Base-by-base conservation (phyloP, 1,139 yeast species). In the Tardiomyces depauwii region DNA sequence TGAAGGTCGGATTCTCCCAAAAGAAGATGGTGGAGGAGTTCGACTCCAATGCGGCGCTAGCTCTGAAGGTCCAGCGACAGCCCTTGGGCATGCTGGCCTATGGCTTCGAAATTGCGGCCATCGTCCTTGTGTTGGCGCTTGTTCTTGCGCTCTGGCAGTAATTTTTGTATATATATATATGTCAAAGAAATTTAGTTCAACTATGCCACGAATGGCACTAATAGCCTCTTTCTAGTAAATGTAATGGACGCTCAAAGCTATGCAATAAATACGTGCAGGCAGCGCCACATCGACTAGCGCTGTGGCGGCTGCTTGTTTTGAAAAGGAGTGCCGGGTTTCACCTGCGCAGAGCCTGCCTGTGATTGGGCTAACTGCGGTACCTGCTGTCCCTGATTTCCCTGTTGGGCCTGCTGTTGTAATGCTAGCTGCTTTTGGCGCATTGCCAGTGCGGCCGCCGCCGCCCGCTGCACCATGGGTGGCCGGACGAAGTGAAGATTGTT, bases 21-120 rank as follows among this genome's bases (percentile, higher is more conserved):
- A 70, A 67, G 9, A 76, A 78, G 44, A 81, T 85, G 83, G 79
- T 85, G 36, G 55, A 64, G 45, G 66, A 71, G 32, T 76, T 84
- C 54, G 74, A 73, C 48, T 57, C 58, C 39, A 62, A 59, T n/a
- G 62, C 67, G 47, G 56, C 62, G 18, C 42, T 42, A 16, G 36
- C 23, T 2, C 14, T 32, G 2, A 14, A 28, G 25, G 39, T 27
- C 10, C 4, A 41, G 11, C n/a, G 43, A 30, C 39, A 25, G 19
- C 12, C 30, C 14, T 18, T 44, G 38, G 40, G 18, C 11, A 3
- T 19, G 36, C 25, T 44, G 36, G 18, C 10, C 11, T 13, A n/a
- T 13, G 41, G 32, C 16, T 28, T 41, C 19, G 33, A 18, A 41
- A 10, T 40, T 5, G 19, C 39, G 3, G 19, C n/a, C n/a, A 12